Base-by-base conservation (phyloP, 2,329 filamentous ascomycete genomes). In the Grosmannia serpens region DNA sequence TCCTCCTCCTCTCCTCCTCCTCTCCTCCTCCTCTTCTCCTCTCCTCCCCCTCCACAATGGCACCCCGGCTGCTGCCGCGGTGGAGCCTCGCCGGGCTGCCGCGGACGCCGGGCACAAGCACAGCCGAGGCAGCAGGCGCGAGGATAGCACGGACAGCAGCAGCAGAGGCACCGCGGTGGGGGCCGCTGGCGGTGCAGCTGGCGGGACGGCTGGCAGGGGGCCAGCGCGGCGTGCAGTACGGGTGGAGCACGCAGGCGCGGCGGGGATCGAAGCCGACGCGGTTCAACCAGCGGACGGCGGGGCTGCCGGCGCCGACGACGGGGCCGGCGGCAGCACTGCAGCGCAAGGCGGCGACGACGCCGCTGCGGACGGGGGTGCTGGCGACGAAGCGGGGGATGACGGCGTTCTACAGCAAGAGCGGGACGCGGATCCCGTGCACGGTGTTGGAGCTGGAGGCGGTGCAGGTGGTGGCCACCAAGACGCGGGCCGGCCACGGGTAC, bases 361-460 rank as follows among this genome's bases (percentile, higher is more conserved):
- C 83, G 1, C 67, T 84, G 49, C 87, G 94, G 31, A 86, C 91
- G 2, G 94, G 94, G 33, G 85, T 89, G 10, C 79, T 99, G 53
- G 91, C 88, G 15, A 80, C 86, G 70, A 99, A 99, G 76, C 92
- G 91, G 75, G 94, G 94, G 72, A 97, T 99, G 89, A 95, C 91
- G 50, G 91, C 88, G 61, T 75, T 96, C 64, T 97, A 88, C 79
- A 86, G 91, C 68, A 82, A 85, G 66, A 88, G 88, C 29, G 88
- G 89, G 65, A 81, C 81, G 63, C 85, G 92, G 63, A 87, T 86
- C 60, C 81, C 91, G 24, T 96, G 91, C 77, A 99, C 94, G 17
- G 87, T 99, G 57, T 81, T 99, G 59, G 91, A 97, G 75, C 80
- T 99, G 66, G 94, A 99, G 72, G 81, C 89, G 66, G 91, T 95